These are phyloP conservation scores for Phytophthora fragariae DNA, from an alignment of 352 stramenopile genomes.

Conservation along the genomic window DNA sequence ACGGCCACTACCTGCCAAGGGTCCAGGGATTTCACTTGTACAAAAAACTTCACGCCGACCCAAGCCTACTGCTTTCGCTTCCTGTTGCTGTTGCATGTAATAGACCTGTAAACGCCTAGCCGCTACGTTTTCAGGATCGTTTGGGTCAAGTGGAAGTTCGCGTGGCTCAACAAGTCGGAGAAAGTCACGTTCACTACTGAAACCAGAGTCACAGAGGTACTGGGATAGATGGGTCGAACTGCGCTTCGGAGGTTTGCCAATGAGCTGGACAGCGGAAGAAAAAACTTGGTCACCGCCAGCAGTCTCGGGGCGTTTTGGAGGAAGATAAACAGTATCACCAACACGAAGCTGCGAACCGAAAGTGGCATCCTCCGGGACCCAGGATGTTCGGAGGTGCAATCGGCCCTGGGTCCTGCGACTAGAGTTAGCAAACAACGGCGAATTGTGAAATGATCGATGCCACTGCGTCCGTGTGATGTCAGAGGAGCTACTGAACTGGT, in stretches of 20 bases:
- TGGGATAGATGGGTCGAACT: conserved; percentile 24
- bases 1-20: conserved; percentile 23
- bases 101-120: conserved; percentile 52
- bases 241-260: conserved; percentile 26
- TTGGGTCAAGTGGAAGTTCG: conserved; percentile 63
- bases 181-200: conserved; percentile 73
- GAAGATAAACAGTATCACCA: conserved; percentile 24
- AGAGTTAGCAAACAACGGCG: conserved; percentile 47
- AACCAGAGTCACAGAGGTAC: conserved; percentile 38
- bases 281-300: conserved; percentile 17
- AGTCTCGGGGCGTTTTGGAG: conserved; percentile 33
- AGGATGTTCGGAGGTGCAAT: conserved; percentile 52
- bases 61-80: conserved; percentile 41
- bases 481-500: conserved; percentile 71
- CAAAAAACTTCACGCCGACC: conserved; percentile 34
- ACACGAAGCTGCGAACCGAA: background rate
- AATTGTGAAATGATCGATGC: conserved; percentile 70
- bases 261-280: conserved; percentile 23
- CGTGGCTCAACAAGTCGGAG: conserved; percentile 55
- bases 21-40: conserved; percentile 25
- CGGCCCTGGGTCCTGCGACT: conserved; percentile 57
- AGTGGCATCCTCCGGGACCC: conserved; percentile 35
- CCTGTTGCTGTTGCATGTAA: conserved; percentile 47
- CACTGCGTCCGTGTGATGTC: conserved; percentile 52
- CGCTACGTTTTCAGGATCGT: conserved; percentile 73